Evolutionary conservation across 768 basidiomycete genomes (phyloP).

Genomic region (Auricularia sp.): DNA sequence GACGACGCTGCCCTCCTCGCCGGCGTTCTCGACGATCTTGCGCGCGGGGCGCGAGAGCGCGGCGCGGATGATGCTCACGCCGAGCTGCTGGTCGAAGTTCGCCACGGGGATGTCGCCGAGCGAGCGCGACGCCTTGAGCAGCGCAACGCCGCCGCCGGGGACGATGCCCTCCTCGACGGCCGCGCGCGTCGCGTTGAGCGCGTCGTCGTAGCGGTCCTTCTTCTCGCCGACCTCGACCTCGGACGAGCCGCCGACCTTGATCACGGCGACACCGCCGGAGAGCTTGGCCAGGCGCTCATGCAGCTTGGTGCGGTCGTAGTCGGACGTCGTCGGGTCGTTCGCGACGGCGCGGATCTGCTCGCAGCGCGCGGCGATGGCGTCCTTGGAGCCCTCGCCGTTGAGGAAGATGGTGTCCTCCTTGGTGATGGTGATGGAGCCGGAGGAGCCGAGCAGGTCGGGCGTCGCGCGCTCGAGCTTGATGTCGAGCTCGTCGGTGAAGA

Average conservation of each 20-base stretch:
- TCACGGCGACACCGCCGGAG: slow-evolving; percentile 93
- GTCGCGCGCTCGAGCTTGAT: slow-evolving; percentile 93
- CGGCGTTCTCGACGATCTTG: slow-evolving; percentile 87
- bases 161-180: slow-evolving; percentile 98
- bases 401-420: slow-evolving; percentile 97
- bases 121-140: slow-evolving; percentile 74
- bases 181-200: slow-evolving; percentile 94
- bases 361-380: slow-evolving; percentile 82
- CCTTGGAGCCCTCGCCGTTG: slow-evolving; percentile 88
- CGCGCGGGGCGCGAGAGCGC: slow-evolving; percentile 77
- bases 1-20: slow-evolving; percentile 88
- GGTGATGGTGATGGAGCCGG: slow-evolving; percentile 86
- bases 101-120: slow-evolving; percentile 62
- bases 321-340: slow-evolving; percentile 73
- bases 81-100: slow-evolving; percentile 98
- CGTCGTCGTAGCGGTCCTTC: slow-evolving; percentile 98
- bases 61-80: slow-evolving; percentile 83
- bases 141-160: slow-evolving; percentile 90
- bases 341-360: slow-evolving; percentile 88
- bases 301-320: slow-evolving; percentile 90
- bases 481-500: slow-evolving; percentile 94
- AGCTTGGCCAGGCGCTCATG: slow-evolving; percentile 97
- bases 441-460: slow-evolving; percentile 79
- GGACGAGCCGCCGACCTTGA: slow-evolving; percentile 87
- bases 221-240: slow-evolving; percentile 99